Conservation (phyloP, 2,329 filamentous ascomycete genomes). For the Talaromyces marneffei region DNA sequence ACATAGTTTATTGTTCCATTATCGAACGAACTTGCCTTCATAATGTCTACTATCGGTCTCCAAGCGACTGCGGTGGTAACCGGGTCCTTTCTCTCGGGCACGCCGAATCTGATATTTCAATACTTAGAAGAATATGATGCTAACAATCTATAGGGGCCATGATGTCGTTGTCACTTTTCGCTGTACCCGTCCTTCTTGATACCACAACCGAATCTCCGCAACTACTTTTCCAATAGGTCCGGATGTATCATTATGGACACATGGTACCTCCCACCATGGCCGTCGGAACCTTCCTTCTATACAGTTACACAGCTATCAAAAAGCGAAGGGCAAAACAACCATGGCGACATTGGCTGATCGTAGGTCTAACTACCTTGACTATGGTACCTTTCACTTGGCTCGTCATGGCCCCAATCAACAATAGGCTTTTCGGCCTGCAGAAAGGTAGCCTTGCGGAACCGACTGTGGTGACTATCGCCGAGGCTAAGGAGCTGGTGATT, state of each 20-base stretch:
- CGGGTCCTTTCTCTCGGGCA: background rate
- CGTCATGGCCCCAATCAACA: conserved; percentile 32
- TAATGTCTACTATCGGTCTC: background rate
- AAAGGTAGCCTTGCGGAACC: background rate
- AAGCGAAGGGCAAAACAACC: background rate
- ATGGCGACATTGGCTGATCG: conserved; percentile 18
- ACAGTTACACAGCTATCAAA: conserved; percentile 18
- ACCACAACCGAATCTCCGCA: conserved; percentile 20
- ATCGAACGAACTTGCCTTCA: background rate
- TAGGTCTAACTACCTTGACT: conserved; percentile 23
- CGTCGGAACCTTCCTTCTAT: conserved; percentile 23
- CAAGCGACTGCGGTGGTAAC: background rate
- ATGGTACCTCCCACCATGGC: conserved; percentile 25
- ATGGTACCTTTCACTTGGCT: conserved; percentile 37
- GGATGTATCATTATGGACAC: conserved; percentile 32
- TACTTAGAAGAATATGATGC: background rate
- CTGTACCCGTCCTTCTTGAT: conserved; percentile 8
- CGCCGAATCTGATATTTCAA: background rate
- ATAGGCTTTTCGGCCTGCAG: conserved; percentile 24
- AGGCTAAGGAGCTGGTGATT: conserved; percentile 18
- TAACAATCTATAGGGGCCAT: background rate
- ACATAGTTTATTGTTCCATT: background rate
- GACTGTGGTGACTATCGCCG: background rate
- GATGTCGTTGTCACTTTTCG: conserved; percentile 11
- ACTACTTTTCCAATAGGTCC: conserved; percentile 28